phyloP scores from a whole-genome alignment of 169 alveolate genomes.

The Plasmodium fragile region DNA sequence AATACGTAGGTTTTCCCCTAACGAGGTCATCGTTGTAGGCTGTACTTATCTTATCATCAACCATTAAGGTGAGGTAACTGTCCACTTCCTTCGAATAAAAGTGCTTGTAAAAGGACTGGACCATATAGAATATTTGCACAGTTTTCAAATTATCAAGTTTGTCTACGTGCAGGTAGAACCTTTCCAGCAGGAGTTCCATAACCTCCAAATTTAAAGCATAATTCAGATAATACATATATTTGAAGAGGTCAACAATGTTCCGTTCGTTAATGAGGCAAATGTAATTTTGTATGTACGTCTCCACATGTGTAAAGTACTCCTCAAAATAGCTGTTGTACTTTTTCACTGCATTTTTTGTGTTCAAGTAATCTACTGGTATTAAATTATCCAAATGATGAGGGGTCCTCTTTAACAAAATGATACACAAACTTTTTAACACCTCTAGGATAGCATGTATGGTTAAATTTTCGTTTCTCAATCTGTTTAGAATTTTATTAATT shows the following conservation, averaged over 20 bases:
- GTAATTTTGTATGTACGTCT: slow-evolving; percentile 38
- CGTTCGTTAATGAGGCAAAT: slow-evolving; percentile 52
- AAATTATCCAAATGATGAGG: slow-evolving; percentile 6
- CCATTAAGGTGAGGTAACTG: slow-evolving; percentile 5
- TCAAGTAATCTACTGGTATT: slow-evolving; percentile 14
- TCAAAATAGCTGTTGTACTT: slow-evolving; percentile 37
- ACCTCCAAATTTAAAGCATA: slow-evolving; percentile 19
- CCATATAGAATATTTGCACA: slow-evolving; percentile 34
- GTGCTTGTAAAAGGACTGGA: slow-evolving; percentile 39
- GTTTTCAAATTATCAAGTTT: slow-evolving; percentile 60
- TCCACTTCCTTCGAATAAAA: slow-evolving; percentile 44
- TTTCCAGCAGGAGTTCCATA: slow-evolving; percentile 34
- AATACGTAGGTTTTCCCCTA: background rate
- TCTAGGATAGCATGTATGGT: slow-evolving; percentile 35
- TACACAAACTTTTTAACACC: slow-evolving; percentile 55
- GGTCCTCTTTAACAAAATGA: slow-evolving; percentile 37
- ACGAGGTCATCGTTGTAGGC: background rate
- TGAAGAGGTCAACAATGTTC: slow-evolving; percentile 24
- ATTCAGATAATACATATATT: slow-evolving; percentile 63
- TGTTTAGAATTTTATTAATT: slow-evolving; percentile 51
- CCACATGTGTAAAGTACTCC: slow-evolving; percentile 51
- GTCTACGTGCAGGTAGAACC: slow-evolving; percentile 35
- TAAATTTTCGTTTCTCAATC: slow-evolving; percentile 56
- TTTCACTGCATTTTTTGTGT: slow-evolving; percentile 35
- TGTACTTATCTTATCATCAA: slow-evolving; percentile 44